Evolutionary conservation across 306 rosid species (phyloP).

Genomic region (Quercus suber): DNA sequence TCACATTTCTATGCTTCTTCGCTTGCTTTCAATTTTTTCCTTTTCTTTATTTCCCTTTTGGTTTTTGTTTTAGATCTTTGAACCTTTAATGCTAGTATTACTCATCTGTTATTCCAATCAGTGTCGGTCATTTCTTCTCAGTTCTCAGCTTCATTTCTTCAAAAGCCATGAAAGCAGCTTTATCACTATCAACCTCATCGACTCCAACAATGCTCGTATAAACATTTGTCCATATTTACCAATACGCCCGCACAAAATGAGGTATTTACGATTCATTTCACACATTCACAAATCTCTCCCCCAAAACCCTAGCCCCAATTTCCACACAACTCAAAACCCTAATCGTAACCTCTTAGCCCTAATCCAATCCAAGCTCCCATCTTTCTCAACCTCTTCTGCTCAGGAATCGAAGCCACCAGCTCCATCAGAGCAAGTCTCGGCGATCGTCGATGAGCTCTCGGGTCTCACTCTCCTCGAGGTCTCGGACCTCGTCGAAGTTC

Average conservation of each 20-base stretch:
- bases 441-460: conserved; percentile 63
- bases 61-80: neutral
- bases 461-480: conserved; percentile 66
- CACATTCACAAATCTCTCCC: conserved; percentile 33
- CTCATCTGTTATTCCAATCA: neutral
- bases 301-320: conserved; percentile 30
- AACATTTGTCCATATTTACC: too few relatives aligned
- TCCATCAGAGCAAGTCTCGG: conserved; percentile 41
- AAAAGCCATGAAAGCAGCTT: neutral
- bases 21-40: neutral
- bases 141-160: too few relatives aligned
- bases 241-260: conserved; percentile 29
- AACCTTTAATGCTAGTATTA: neutral
- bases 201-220: too few relatives aligned
- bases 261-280: conserved; percentile 44
- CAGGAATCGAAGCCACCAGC: conserved; percentile 41
- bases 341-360: conserved; percentile 9
- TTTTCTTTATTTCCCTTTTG: neutral
- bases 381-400: conserved; percentile 6
- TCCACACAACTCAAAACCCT: conserved; percentile 8
- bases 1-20: neutral
- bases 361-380: neutral
- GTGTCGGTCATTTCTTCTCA: too few relatives aligned
- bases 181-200: too few relatives aligned
- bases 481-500: conserved; percentile 70